Conservation (phyloP, 2,329 filamentous ascomycete species). For the Chrysoporthe deuterocubensis region DNA sequence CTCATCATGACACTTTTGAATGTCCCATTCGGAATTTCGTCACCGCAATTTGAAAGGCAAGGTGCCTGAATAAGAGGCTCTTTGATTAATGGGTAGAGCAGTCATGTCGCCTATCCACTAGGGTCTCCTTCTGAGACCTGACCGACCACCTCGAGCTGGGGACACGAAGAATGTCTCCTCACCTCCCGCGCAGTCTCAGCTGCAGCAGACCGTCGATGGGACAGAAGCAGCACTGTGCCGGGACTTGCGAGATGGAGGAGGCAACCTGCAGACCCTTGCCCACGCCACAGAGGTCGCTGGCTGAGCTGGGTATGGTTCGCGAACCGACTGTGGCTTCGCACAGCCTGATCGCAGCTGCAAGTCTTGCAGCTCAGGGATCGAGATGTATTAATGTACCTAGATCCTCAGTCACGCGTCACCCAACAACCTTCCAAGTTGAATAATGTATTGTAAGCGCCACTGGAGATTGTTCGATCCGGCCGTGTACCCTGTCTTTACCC, state of each 20-base stretch:
- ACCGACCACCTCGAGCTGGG: background rate
- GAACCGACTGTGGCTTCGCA: background rate
- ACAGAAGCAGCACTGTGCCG: background rate
- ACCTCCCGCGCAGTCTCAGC: background rate
- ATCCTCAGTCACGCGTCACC: background rate
- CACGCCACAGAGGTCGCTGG: background rate
- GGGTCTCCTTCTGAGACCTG: too few relatives aligned
- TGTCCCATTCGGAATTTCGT: too few relatives aligned
- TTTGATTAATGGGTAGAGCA: background rate
- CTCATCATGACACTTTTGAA: too few relatives aligned
- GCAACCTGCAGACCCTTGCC: background rate
- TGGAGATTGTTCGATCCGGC: background rate
- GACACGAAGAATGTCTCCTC: too few relatives aligned
- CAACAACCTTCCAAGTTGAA: background rate
- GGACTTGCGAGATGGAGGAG: background rate
- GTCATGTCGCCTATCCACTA: background rate
- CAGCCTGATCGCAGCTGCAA: background rate
- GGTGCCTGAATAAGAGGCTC: too few relatives aligned
- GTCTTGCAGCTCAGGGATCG: background rate
- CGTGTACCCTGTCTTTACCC: background rate
- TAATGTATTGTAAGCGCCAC: too few relatives aligned
- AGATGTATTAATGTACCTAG: background rate
- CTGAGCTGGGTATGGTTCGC: background rate
- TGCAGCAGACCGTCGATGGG: background rate
- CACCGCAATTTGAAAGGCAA: too few relatives aligned